phyloP scores from a whole-genome alignment of 306 rosid species.

The Vigna nakashimae region DNA sequence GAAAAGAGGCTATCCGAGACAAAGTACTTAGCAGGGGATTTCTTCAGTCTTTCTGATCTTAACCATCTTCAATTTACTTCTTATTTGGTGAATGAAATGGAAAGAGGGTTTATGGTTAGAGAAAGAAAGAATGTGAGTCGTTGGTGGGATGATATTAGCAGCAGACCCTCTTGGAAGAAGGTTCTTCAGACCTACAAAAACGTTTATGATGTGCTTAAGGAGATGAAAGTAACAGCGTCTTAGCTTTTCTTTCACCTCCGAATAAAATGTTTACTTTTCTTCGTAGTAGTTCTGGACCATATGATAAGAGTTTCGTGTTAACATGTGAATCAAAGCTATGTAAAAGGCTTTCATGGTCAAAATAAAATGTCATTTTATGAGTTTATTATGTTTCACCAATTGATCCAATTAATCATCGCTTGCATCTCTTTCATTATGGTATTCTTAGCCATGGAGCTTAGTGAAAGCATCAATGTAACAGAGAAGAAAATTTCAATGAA shows the following conservation, averaged over 20 bases:
- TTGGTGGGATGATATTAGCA: conserved; percentile 51
- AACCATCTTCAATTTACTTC: conserved; percentile 45
- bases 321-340: no score
- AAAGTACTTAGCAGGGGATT: conserved; percentile 44
- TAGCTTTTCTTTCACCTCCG: background rate
- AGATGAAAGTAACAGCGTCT: background rate
- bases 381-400: no score
- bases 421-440: no score
- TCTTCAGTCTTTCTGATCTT: conserved; percentile 49
- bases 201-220: background rate
- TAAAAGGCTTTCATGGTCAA: no score
- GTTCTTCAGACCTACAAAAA: conserved; percentile 15
- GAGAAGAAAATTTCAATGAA: no score
- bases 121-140: conserved; percentile 44
- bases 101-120: conserved; percentile 21
- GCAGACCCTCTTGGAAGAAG: conserved; percentile 49
- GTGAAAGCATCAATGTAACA: no score
- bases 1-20: conserved; percentile 36
- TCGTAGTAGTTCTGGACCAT: no score
- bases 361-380: no score
- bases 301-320: no score
- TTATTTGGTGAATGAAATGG: conserved; percentile 18
- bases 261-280: background rate
- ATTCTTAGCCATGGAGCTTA: no score
- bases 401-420: no score